Percentiles rank a stretch among this genome's conserved stretches.
Evolutionary conservation across 805 yeast genomes (phyloP).

Genomic region (Scheffersomyces amazonensis): DNA sequence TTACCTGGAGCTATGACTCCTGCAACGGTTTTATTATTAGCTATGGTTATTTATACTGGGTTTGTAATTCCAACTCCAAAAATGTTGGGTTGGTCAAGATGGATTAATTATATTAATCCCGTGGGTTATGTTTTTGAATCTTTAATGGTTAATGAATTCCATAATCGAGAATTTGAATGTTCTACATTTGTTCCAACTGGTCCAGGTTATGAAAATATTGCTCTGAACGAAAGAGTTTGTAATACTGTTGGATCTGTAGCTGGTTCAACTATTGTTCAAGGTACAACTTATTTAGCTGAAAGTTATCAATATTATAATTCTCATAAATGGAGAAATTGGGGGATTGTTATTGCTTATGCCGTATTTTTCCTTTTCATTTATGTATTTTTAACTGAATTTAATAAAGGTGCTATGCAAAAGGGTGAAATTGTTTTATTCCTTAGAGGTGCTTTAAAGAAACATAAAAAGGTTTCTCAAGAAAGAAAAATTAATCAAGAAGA

Average conservation of each 20-base stretch:
- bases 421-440: constrained; percentile 36
- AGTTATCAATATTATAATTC: constrained; percentile 50
- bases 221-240: constrained; percentile 48
- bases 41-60: constrained; percentile 55
- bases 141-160: constrained; percentile 64
- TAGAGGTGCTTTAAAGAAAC: constrained; percentile 26
- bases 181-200: constrained; percentile 60
- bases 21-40: constrained; percentile 45
- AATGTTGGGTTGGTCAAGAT: constrained; percentile 66
- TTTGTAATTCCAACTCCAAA: constrained; percentile 40
- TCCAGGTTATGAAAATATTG: constrained; percentile 41
- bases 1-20: constrained; percentile 43
- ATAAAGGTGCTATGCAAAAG: constrained; percentile 44
- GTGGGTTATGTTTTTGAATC: constrained; percentile 50
- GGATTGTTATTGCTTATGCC: constrained; percentile 55
- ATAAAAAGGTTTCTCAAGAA: constrained; percentile 18
- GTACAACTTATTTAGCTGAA: constrained; percentile 51
- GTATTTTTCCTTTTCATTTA: constrained; percentile 38
- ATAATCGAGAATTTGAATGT: constrained; percentile 54
- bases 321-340: constrained; percentile 82
- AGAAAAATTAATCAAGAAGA: constrained; percentile 11
- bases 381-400: constrained; percentile 32
- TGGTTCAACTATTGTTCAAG: constrained; percentile 53
- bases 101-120: constrained; percentile 43
- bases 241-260: constrained; percentile 56